Conservation (phyloP, 2,329 filamentous ascomycete genomes). For the Metarhizium sp. region DNA sequence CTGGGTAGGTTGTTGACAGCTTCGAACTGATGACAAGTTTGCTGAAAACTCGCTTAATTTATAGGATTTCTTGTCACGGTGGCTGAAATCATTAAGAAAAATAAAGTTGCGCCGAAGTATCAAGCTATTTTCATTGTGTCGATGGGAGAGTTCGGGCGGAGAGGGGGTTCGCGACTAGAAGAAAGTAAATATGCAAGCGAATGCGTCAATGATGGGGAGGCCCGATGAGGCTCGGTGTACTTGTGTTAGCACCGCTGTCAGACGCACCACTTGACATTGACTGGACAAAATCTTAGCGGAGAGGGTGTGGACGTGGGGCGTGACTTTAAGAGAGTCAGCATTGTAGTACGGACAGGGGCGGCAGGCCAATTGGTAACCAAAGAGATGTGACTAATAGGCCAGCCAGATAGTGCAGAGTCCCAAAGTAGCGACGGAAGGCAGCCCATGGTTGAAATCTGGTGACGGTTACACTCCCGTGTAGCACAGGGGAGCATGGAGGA, state of each 20-base stretch:
- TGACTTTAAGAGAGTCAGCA: neutral
- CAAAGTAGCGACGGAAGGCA: neutral
- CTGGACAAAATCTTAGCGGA: slow-evolving; percentile 1
- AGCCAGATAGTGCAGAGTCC: neutral
- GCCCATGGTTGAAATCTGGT: neutral
- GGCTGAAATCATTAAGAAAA: neutral
- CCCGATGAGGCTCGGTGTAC: slow-evolving; percentile 8
- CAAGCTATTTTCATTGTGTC: neutral
- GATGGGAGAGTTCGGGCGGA: neutral
- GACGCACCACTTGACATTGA: neutral
- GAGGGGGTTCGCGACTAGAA: neutral
- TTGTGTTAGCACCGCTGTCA: neutral
- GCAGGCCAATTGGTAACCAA: neutral
- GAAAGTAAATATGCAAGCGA: slow-evolving; percentile 1
- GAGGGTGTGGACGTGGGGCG: neutral
- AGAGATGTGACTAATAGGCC: neutral
- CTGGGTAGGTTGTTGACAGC: neutral
- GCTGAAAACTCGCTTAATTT: neutral
- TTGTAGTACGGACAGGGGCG: neutral
- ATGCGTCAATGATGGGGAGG: neutral
- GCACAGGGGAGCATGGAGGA: neutral
- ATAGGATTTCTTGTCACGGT: neutral
- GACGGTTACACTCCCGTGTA: neutral
- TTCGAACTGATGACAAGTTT: neutral
- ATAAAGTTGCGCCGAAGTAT: neutral